A percentile compares a stretch with the other conserved stretches of the same genome.
Conservation (phyloP, 1,139 yeast genomes). For the Kodamaea anthophila region DNA sequence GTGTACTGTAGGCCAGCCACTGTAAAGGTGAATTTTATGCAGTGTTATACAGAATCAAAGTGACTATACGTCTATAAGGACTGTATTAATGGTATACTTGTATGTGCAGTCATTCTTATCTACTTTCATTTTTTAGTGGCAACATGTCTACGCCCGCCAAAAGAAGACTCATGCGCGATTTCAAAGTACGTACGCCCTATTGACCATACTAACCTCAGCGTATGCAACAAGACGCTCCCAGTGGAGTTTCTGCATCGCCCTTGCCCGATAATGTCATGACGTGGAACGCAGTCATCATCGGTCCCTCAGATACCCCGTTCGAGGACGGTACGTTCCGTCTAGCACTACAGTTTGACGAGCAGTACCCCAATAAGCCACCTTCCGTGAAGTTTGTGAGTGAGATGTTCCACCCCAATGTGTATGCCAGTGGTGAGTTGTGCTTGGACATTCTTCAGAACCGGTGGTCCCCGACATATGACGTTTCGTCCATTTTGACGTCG, state of each 20-base stretch:
- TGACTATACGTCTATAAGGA: too few species aligned
- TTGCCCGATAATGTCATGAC: slow-evolving; percentile 95
- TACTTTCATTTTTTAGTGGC: too few species aligned
- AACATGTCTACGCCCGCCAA: slow-evolving; percentile 99
- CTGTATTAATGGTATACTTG: too few species aligned
- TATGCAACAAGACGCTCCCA: slow-evolving; percentile 97
- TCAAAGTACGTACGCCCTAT: slow-evolving; percentile 55
- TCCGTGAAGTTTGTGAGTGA: slow-evolving; percentile 82
- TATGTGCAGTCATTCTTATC: too few species aligned
- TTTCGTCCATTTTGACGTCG: slow-evolving; percentile 91
- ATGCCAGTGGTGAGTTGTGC: slow-evolving; percentile 92
- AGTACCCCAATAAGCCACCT: slow-evolving; percentile 97
- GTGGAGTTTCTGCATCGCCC: slow-evolving; percentile 97
- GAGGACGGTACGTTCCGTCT: slow-evolving; percentile 96
- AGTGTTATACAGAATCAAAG: too few species aligned
- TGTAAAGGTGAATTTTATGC: too few species aligned
- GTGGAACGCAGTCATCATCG: slow-evolving; percentile 97
- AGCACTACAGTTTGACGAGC: slow-evolving; percentile 87
- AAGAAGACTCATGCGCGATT: slow-evolving; percentile 97
- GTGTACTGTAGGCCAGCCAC: too few species aligned
- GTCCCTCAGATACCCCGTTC: slow-evolving; percentile 96
- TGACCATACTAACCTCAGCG: slow-evolving; percentile 39
- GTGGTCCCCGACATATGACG: slow-evolving; percentile 99
- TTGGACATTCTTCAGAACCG: slow-evolving; percentile 92
- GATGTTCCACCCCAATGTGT: slow-evolving; percentile 98